Base-by-base conservation (phyloP, 83 land plant genomes). In the Picea mariana region DNA sequence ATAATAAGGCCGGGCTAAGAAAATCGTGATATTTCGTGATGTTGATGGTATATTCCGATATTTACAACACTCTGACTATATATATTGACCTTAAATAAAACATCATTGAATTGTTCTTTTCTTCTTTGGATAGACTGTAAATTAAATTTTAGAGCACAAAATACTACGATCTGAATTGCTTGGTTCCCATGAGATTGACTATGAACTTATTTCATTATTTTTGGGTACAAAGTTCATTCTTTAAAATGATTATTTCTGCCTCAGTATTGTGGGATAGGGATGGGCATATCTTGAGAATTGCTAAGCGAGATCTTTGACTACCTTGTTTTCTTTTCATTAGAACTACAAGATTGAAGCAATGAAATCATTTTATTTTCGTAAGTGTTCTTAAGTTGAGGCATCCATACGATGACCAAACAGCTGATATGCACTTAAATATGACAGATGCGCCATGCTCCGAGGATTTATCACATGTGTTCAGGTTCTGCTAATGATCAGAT, bases 371-470 rank as follows among this genome's bases (percentile, higher is more conserved):
- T n/a, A 13, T 47, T 12, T 21, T 44, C 15, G 47, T 16, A 47
- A 75, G 49, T 47, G 58, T 49, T 49, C 49, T 4, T 47, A 21
- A 49, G 59, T 75, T 47, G 60, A 75, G 58, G 58, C 23, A 75
- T 75, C 15, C 6, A 75, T 40, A 24, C 23, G 23, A n/a, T 75
- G 16, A 44, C 16, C 40, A 3, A 12, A 40, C 60, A 47, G 60
- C 60, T 75, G 24, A 75, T 21, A 47, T 75, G 77, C 58, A 3
- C 59, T 75, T 78, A 63, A 78, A 5, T 27, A 17, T 65, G 62
- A 34, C 87, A 86, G 88, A 55, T 86, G 16, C 84, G 79, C 59
- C 67, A 83, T 89, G 88, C 89, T 9, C 91, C 91, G n/a, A 84
- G 81, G 67, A 80, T 89, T 34, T 89, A 82, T 66, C 42, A 62